Conservation (phyloP, 1,284 basidiomycete species). For the Trichosporon inkin region DNA sequence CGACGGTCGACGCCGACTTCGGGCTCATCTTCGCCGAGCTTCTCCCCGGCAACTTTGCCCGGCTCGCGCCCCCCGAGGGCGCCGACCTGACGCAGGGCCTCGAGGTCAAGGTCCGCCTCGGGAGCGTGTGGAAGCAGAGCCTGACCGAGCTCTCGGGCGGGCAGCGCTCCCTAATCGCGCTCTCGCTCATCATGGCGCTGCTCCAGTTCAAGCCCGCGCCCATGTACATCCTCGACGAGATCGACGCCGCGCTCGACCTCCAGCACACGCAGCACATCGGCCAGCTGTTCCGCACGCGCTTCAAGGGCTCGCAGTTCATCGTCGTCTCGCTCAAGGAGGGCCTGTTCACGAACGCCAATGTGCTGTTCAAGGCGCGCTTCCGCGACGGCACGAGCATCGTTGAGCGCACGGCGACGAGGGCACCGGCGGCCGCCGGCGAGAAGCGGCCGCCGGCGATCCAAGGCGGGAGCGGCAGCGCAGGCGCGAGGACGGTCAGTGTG, state of each 20-base stretch:
- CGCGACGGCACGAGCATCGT: conserved; percentile 88
- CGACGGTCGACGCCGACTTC: conserved; percentile 92
- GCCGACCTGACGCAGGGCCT: conserved; percentile 90
- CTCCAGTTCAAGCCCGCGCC: conserved; percentile 99
- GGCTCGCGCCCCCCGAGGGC: conserved; percentile 87
- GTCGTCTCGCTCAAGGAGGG: conserved; percentile 97
- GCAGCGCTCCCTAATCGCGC: conserved; percentile 91
- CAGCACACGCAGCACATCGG: conserved; percentile 97
- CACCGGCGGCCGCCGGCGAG: conserved; percentile 23
- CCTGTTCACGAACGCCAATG: conserved; percentile 95
- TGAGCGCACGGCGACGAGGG: conserved; percentile 55
- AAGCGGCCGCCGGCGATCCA: background rate
- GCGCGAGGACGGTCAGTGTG: background rate
- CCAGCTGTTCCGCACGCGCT: conserved; percentile 91
- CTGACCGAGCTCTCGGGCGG: conserved; percentile 96
- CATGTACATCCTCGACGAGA: conserved; percentile 99
- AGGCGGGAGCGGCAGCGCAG: background rate
- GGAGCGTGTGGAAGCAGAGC: conserved; percentile 94
- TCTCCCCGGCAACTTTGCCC: conserved; percentile 93
- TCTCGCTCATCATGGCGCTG: conserved; percentile 95
- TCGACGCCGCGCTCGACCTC: conserved; percentile 92
- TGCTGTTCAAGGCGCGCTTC: conserved; percentile 87
- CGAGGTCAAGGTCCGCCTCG: conserved; percentile 96
- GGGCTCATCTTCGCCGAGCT: conserved; percentile 95
- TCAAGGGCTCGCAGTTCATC: conserved; percentile 92